phyloP scores from a whole-genome alignment of 441 rosid genomes.

The Manihot esculenta region DNA sequence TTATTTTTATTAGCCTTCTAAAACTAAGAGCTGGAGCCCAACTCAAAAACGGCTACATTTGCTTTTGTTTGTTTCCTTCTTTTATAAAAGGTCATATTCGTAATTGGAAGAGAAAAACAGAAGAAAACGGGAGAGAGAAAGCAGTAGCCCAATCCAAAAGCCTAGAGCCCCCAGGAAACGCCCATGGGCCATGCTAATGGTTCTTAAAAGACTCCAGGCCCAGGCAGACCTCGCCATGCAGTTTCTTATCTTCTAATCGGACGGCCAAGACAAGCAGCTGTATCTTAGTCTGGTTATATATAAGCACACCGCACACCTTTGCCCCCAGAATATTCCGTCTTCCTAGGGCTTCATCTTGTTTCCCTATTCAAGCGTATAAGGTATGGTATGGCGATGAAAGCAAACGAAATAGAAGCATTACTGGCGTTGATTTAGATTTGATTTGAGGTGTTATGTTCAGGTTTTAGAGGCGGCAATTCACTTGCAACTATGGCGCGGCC shows the following conservation, averaged over 20 bases:
- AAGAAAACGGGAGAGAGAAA: too few relatives aligned
- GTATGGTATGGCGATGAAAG: neutral
- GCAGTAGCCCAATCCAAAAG: neutral
- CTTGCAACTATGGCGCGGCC: constrained; percentile 48
- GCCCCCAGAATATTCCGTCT: neutral
- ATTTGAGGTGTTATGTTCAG: neutral
- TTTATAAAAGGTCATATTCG: too few relatives aligned
- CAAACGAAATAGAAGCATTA: neutral
- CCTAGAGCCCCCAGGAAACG: too few relatives aligned
- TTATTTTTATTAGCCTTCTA: too few relatives aligned
- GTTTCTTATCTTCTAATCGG: constrained; percentile 4
- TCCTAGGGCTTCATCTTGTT: constrained; percentile 18
- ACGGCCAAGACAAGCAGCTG: constrained; percentile 4
- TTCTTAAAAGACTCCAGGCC: too few relatives aligned
- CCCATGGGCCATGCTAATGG: too few relatives aligned
- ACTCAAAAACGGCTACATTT: too few relatives aligned
- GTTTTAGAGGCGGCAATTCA: constrained; percentile 4
- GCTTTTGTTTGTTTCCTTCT: too few relatives aligned
- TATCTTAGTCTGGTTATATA: neutral
- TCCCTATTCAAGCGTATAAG: neutral
- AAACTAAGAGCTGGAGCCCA: too few relatives aligned
- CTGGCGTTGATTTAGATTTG: neutral
- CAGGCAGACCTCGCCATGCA: neutral
- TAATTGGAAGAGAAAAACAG: too few relatives aligned
- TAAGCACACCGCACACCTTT: neutral